phyloP scores from a whole-genome alignment of 78 protist species.

The Dictyostelium citrinum region DNA sequence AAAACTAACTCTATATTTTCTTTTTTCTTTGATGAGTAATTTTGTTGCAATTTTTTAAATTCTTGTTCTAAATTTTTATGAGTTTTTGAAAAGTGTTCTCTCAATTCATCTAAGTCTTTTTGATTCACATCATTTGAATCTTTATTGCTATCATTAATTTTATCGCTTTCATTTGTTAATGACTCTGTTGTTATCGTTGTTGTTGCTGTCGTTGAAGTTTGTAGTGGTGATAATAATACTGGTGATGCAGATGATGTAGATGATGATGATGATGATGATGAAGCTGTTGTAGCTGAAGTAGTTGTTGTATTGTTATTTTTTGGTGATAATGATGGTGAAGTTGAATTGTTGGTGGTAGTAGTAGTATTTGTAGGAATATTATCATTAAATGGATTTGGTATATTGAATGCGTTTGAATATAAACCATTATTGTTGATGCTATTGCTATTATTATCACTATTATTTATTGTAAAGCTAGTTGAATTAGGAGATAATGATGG shows the following conservation, averaged over 20 bases:
- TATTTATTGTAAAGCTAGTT: background rate
- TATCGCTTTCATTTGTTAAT: background rate
- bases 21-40: background rate
- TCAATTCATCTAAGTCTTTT: background rate
- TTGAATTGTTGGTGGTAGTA: background rate
- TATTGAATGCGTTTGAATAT: background rate
- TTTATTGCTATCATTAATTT: background rate
- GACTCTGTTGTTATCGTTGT: background rate
- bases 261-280: background rate
- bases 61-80: background rate
- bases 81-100: background rate
- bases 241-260: background rate
- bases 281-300: background rate
- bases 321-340: background rate
- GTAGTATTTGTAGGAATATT: background rate
- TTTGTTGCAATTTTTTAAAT: background rate
- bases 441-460: background rate
- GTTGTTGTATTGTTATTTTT: background rate
- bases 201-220: background rate
- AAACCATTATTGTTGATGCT: background rate
- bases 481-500: background rate
- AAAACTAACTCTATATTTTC: background rate
- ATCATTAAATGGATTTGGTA: background rate
- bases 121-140: background rate
- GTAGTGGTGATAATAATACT: background rate